Base-by-base conservation (phyloP, 129 eudicot species). In the Tanacetum coccineum region DNA sequence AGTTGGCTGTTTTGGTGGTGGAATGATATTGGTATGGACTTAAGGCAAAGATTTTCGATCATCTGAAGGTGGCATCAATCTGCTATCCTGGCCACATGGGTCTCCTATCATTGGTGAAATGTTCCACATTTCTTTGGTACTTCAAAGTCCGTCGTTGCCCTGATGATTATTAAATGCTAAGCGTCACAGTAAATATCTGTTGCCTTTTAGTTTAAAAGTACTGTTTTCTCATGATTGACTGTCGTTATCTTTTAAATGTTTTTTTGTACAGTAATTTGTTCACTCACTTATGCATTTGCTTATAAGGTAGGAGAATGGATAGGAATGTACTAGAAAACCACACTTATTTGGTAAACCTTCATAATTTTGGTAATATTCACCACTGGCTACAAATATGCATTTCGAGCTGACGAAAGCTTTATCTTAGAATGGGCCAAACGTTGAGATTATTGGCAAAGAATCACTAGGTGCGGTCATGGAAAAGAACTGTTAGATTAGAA, bases 41-140 rank as follows among this genome's bases (percentile, higher is more conserved):
- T 20, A 56, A 22, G 13, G 59, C 25, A n/a, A 55, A 75, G 42
- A 54, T n/a, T 8, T 71, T 14, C 72, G 68, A 21, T 72, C 70
- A 48, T 55, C 46, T 2, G 55, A 25, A 39, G 32, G 72, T 15
- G 75, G 72, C 71, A 56, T 70, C 48, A 68, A 72, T 59, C 78
- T 86, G 13, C 89, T 82, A n/a, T n/a, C 86, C 94, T 0, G 89
- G 94, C 21, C 45, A 70, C 59, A 77, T 86, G 89, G 94, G 94
- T 1, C 28, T 86, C 93, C 88, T 3, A 12, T 86, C 36, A 25
- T 86, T 0, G 93, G 93, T 11, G 93, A 86, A 64, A 59, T 74
- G 82, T 78, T 72, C n/a, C 26, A 49, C 68, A 9, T 83, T 86
- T 66, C 80, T 83, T 40, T 83, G 86, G 84, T 83, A 86, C 82